Base-by-base conservation (phyloP, 495 filamentous ascomycete genomes). In the Aspergillus ostianus region DNA sequence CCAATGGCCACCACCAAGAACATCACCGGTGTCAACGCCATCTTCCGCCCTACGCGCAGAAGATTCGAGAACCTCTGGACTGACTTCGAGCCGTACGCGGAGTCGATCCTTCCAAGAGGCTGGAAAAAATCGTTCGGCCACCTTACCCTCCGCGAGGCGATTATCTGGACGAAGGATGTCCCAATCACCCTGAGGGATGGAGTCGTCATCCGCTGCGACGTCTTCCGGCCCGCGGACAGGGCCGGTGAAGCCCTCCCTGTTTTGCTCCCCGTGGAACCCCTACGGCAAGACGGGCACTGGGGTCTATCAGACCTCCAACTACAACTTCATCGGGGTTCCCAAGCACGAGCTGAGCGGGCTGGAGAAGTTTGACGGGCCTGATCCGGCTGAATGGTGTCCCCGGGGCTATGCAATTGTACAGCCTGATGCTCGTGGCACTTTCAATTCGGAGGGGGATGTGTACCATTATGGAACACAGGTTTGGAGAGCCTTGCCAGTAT, bases 291-390 rank as follows among this genome's bases (percentile, higher is more conserved):
- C 60, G 48, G 66, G 64, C 23, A 64, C 53, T 51, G 62, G 18
- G 59, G 47, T 51, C 44, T 59, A 47, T 47, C 54, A 56, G 47
- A 56, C 54, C 6, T 47, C 54, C 41, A 27, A 26, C 23, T 56
- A 47, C 7, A 48, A 36, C 18, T 56, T 15, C n/a, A 48, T 66
- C 4, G 71, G 71, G 13, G 60, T 73, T 17, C 61, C 63, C 5
- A 58, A 53, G 12, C 58, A 49, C 8, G n/a, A 26, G 6, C 57
- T 67, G 3, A 60, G 54, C 20, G 67, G 62, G 0, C 56, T 67
- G 23, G 72, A 75, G 53, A 74, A 70, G 47, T 81, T 77, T 59
- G 79, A 81, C 53, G 78, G 67, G 0, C 70, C 71, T 15, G 77
- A 80, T 67, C 77, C 79, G 0, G 74, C 70, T 0, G 72, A 70